Conservation (phyloP, 2,329 filamentous ascomycete species). For the Arthroderma sp. region DNA sequence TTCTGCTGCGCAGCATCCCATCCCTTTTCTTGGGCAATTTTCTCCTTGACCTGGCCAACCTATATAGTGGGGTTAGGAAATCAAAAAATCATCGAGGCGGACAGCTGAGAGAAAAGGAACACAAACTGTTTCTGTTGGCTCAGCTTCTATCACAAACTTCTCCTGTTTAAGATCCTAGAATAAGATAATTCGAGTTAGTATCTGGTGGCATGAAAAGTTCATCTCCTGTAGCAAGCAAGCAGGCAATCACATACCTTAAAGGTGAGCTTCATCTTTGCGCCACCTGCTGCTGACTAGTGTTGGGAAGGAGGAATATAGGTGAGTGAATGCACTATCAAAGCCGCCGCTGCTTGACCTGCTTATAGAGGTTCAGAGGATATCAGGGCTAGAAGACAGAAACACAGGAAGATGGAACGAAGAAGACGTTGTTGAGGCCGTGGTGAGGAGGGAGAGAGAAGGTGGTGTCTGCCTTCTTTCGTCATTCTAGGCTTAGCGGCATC, state of each 20-base stretch:
- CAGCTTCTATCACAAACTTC: constrained; percentile 92
- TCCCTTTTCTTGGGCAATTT: constrained; percentile 82
- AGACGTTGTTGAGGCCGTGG: background rate
- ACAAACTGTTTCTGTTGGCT: constrained; percentile 79
- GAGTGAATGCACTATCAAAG: too few relatives aligned
- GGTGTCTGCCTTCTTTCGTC: constrained; percentile 10
- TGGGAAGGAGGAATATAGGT: too few relatives aligned
- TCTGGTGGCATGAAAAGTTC: background rate
- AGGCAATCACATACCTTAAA: constrained; percentile 10
- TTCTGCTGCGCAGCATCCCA: constrained; percentile 87
- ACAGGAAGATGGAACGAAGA: background rate
- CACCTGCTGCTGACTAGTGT: background rate
- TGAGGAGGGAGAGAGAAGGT: constrained; percentile 2
- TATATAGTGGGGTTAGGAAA: constrained; percentile 26
- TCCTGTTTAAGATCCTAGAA: constrained; percentile 90
- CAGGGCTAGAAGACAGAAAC: background rate
- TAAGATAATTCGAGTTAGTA: constrained; percentile 8
- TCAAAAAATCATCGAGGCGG: constrained; percentile 5
- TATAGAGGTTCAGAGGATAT: too few relatives aligned
- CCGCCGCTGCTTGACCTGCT: too few relatives aligned
- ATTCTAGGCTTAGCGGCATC: background rate
- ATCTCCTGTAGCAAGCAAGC: background rate
- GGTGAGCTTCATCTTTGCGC: constrained; percentile 12
- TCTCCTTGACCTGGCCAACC: constrained; percentile 85
- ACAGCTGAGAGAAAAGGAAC: background rate